Evolutionary conservation across 768 basidiomycete species (phyloP), one percentile per base, ranked within the genome.

Genomic region (Lentinula detonsa): DNA sequence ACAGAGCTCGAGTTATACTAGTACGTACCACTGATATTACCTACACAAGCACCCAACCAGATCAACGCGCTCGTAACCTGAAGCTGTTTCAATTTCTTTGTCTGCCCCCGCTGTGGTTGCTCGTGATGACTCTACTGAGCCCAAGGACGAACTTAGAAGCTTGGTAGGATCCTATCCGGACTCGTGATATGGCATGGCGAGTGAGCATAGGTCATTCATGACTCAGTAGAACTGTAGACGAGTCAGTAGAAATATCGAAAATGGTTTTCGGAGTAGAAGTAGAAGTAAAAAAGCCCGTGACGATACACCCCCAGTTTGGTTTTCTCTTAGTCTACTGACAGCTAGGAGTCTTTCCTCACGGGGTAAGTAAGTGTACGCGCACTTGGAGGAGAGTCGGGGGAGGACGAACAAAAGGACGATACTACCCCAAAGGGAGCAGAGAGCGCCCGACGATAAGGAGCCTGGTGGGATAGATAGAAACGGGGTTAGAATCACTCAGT

Each of bases 51-150:
- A n/a, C 60, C 60, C 15, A 64, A 10, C 48, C 52, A 64, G 16
- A 64, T 64, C 33, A 60, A 35, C 28, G 45, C 60, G 21, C 60
- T 61, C 28, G 58, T 57, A 4, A 61, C 10, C 48, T 60, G 58
- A n/a, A n/a, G n/a, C n/a, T n/a, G n/a, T n/a, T n/a, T n/a, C n/a
- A n/a, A n/a, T 37, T 61, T 64, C 35, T 64, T 61, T 28, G 74
- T 72, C 57, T 73, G 71, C 9, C 9, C 75, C 75, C 13, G 67
- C 73, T 1, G 67, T 68, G 64, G 64, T 76, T 76, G 21, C 66
- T 68, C 8, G 73, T 74, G 61, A 75, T 70, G 31, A 76, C n/a
- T n/a, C n/a, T 62, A 16, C 62, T 63, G 9, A 68, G 57, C 2
- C 62, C 66, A 13, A 68, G 48, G n/a, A 68, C 67, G 39, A 68